Evolutionary conservation across 2,329 filamentous ascomycete genomes (phyloP).

Genomic region (Neocatenulostroma microsporum): DNA sequence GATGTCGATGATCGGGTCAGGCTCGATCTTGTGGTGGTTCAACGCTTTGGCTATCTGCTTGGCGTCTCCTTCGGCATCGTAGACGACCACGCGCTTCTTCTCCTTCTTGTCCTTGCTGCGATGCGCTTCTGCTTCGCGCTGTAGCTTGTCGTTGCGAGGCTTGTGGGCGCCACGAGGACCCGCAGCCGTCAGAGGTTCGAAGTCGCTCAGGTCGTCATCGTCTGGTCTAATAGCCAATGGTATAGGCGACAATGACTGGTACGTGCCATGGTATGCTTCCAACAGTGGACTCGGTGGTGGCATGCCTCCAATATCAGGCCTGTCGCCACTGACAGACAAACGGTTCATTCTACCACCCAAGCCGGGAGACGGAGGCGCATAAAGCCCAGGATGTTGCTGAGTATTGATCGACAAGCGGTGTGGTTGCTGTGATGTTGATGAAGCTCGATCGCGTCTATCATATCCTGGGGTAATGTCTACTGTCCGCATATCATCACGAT

Average conservation of each 20-base stretch:
- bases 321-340: constrained; percentile 41
- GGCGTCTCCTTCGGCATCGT: constrained; percentile 75
- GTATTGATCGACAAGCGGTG: constrained; percentile 13
- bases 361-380: constrained; percentile 27
- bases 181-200: constrained; percentile 33
- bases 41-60: constrained; percentile 68
- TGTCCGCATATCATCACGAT: constrained; percentile 23
- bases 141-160: constrained; percentile 12
- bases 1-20: constrained; percentile 68
- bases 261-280: constrained; percentile 88
- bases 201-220: constrained; percentile 46
- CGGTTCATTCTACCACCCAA: constrained; percentile 38
- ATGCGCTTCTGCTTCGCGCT: neutral
- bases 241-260: constrained; percentile 92
- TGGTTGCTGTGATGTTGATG: constrained; percentile 11
- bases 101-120: constrained; percentile 15
- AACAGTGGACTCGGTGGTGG: constrained; percentile 76
- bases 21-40: constrained; percentile 55
- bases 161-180: constrained; percentile 19
- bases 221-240: constrained; percentile 64
- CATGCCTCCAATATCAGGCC: constrained; percentile 35
- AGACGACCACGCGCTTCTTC: constrained; percentile 65
- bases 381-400: constrained; percentile 12
- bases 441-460: constrained; percentile 7
- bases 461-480: constrained; percentile 37